phyloP scores from a whole-genome alignment of 129 eudicot species.

The Glebionis coronaria region DNA sequence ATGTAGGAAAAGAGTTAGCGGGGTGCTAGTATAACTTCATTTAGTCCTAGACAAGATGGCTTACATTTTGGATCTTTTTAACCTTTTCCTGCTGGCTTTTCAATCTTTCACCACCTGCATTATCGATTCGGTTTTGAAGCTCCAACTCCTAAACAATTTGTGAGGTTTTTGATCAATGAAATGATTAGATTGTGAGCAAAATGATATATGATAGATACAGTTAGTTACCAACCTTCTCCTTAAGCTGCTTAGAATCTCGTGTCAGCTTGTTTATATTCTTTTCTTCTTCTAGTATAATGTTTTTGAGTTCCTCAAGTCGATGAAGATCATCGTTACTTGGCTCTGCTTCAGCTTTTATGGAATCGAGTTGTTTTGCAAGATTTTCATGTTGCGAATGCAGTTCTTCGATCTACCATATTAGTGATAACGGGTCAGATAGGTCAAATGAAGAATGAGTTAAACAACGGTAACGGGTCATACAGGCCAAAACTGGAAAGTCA shows the following conservation, averaged over 20 bases:
- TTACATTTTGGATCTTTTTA: slow-evolving; percentile 77
- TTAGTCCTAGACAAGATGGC: slow-evolving; percentile 12
- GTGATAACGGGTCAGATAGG: not conserved
- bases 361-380: slow-evolving; percentile 70
- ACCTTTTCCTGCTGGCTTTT: slow-evolving; percentile 72
- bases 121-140: slow-evolving; percentile 85
- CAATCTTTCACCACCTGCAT: slow-evolving; percentile 89
- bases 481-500: too few relatives aligned
- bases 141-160: slow-evolving; percentile 54
- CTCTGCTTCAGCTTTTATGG: slow-evolving; percentile 62
- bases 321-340: slow-evolving; percentile 65
- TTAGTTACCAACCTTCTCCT: slow-evolving; percentile 59
- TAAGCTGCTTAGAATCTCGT: slow-evolving; percentile 61
- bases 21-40: too few relatives aligned
- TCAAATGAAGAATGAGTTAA: not conserved
- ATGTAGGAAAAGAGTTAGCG: not conserved
- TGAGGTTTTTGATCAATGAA: slow-evolving; percentile 1
- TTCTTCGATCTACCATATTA: slow-evolving; percentile 58
- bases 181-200: slow-evolving; percentile 1
- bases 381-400: slow-evolving; percentile 53
- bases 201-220: not conserved
- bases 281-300: slow-evolving; percentile 55
- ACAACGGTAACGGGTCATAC: too few relatives aligned
- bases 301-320: slow-evolving; percentile 49
- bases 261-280: slow-evolving; percentile 65